Evolutionary conservation across 1,139 yeast genomes (phyloP), one percentile per base, ranked within the genome.

Genomic region (Saccharomyces uvarum): DNA sequence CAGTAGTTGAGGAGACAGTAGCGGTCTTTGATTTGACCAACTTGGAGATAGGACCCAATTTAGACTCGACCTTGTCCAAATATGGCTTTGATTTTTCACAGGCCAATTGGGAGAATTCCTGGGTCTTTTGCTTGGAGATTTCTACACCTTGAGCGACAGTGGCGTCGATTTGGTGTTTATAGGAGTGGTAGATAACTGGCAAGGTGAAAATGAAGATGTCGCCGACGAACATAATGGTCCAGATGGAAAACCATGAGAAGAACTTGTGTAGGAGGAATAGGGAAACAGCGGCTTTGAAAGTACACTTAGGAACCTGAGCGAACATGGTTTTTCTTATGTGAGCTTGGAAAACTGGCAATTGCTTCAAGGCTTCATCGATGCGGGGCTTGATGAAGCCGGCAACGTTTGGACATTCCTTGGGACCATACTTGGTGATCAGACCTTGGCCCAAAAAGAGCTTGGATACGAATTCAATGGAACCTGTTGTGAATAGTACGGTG

Each of bases 101-200:
- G 53, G 83, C 86, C 51, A 75, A 52, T 58, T 77, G 72, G 57
- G 78, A 70, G 63, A 70, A 73, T 68, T 84, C 85, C 49, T 75
- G 64, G 56, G 81, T 70, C 73, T 86, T 84, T 52, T 75, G 77
- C 69, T 79, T 80, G 56, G 83, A 83, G 53, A 80, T 65, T 61
- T 78, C 75, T 60, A 83, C 74, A 69, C 77, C 79, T 62, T 82
- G 77, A 57, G 79, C 80, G 56, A 86, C 79, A 54, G 82, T 81
- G 53, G 84, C 83, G 73, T 91, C 96, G 70, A 93, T 86, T 75
- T 87, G 86, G 66, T 78, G 78, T 78, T 89, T 84, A 80, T 88
- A 84, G 63, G 78, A 79, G 62, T 79, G 74, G 77, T 91, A 93
- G 61, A 87, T 67, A 33, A 81, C 81, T 57, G 99, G 98, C 52